Evolutionary conservation across 2,329 filamentous ascomycete genomes (phyloP).

Genomic region (Fusarium sp.): DNA sequence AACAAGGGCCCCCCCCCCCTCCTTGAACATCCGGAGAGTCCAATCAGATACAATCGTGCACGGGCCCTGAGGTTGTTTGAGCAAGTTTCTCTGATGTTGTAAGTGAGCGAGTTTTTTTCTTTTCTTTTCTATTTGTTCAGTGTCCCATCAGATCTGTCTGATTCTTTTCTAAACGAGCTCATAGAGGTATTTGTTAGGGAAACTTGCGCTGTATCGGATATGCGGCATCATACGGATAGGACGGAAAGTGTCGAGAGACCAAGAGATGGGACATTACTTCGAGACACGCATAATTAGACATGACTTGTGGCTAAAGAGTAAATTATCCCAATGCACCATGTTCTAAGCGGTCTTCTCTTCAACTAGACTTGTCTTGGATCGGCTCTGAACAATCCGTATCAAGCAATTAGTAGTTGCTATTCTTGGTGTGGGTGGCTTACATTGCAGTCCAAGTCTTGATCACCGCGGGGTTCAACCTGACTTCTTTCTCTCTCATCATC

Average conservation of each 20-base stretch:
- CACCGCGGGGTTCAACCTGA: constrained; percentile 9
- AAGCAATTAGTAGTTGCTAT: constrained; percentile 1
- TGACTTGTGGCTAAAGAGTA: neutral
- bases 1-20: constrained; percentile 29
- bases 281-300: neutral
- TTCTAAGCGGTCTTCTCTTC: too few relatives aligned
- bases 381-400: neutral
- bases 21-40: constrained; percentile 14
- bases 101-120: constrained; percentile 31
- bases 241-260: constrained; percentile 8
- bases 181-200: neutral
- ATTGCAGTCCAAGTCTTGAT: neutral
- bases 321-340: neutral
- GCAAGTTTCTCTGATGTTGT: constrained; percentile 51
- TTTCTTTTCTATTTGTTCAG: constrained; percentile 8
- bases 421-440: constrained; percentile 14
- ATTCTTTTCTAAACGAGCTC: constrained; percentile 2
- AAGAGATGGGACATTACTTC: neutral
- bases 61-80: constrained; percentile 54
- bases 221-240: constrained; percentile 36
- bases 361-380: neutral
- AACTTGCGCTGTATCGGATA: constrained; percentile 17
- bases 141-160: too few relatives aligned
- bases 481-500: constrained; percentile 5
- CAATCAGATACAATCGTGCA: constrained; percentile 36